phyloP scores from a whole-genome alignment of 768 basidiomycete genomes.

The Epithele typhae region DNA sequence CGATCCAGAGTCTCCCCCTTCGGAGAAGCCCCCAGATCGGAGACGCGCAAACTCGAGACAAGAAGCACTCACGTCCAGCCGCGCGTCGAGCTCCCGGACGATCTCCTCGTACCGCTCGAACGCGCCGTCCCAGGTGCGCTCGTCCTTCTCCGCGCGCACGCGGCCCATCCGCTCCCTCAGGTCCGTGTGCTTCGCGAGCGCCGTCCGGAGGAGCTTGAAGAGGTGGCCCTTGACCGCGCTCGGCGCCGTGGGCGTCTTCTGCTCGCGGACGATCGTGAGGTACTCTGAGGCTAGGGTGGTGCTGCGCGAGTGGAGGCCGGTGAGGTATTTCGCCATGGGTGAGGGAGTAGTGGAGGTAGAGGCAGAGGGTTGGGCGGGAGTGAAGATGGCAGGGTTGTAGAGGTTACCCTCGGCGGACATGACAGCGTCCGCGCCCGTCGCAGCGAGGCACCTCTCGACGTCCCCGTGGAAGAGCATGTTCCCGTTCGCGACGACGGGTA shows the following conservation, averaged over 20 bases:
- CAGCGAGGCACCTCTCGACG: constrained; percentile 69
- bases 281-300: constrained; percentile 81
- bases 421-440: constrained; percentile 87
- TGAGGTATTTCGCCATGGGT: constrained; percentile 28
- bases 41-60: not conserved
- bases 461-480: constrained; percentile 90
- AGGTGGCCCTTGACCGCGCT: constrained; percentile 89
- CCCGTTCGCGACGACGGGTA: constrained; percentile 97
- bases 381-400: constrained; percentile 86
- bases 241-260: constrained; percentile 64
- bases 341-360: not conserved
- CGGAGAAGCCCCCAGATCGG: constrained; percentile 29
- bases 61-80: constrained; percentile 43
- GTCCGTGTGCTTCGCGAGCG: constrained; percentile 60
- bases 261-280: constrained; percentile 66
- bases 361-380: constrained; percentile 16
- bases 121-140: constrained; percentile 20
- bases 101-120: constrained; percentile 48
- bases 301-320: constrained; percentile 49
- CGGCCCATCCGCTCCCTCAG: constrained; percentile 69
- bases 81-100: constrained; percentile 51
- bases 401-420: constrained; percentile 96
- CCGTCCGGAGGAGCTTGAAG: constrained; percentile 88
- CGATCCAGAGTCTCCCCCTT: not conserved
- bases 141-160: constrained; percentile 27